Evolutionary conservation across 2,329 filamentous ascomycete species (phyloP), one percentile per base, ranked within the genome.

Genomic region (Macroventuria anomochaeta): DNA sequence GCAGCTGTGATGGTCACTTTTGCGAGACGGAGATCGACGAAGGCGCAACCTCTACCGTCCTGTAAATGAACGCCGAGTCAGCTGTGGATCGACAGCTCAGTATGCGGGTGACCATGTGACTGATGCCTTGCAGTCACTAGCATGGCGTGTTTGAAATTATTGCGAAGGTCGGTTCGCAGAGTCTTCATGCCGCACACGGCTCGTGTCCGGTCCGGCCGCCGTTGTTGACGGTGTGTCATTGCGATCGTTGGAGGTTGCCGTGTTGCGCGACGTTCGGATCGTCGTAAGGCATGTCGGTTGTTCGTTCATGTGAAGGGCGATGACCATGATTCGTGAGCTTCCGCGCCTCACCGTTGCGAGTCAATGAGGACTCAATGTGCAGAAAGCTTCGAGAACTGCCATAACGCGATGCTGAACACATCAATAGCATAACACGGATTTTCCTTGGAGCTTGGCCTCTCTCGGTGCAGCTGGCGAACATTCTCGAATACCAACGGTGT

Each of bases 101-200:
- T 34, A 49, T 49, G 44, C 44, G 21, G 21, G 44, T 49, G 44
- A 46, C n/a, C 3, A 48, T 48, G 46, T 29, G 33, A 32, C 13
- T 23, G 18, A 6, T 40, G 11, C 18, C 20, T 33, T 25, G 37
- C 23, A 21, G n/a, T 29, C 38, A 48, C 38, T 17, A 17, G 13
- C 7, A 47, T 39, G 38, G 20, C 33, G 33, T 18, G 26, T 29
- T 46, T 29, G 34, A 2, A 10, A 15, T 4, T 4, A 21, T 18
- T 29, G 23, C 23, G 11, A 17, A n/a, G 6, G 11, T 11, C n/a
- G 39, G 18, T 3, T 18, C 13, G 21, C 20, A 7, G 2, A 15
- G 23, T 11, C 20, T 38, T 34, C 17, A 13, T 46, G 41, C 26
- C 21, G 36, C 21, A 25, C 7, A 33, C 13, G n/a, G 40, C 34